These are phyloP conservation scores for Rhizopus microsporus DNA, from an alignment of 371 early-diverging fungal genomes.

Conservation along the genomic window DNA sequence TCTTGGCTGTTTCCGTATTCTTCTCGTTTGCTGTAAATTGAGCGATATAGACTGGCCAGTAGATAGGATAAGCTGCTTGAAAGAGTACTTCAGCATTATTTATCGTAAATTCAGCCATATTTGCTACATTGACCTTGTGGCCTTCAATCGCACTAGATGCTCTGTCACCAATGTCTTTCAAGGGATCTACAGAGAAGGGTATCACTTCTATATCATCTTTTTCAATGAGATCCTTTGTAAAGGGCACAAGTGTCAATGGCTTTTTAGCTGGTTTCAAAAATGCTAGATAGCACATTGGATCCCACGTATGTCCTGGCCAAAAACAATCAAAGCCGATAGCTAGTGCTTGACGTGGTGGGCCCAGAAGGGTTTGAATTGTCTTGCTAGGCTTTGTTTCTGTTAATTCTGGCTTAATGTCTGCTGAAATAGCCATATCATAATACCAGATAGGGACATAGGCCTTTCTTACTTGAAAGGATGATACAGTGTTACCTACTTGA, in stretches of 20 bases:
- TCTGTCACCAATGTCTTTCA: constrained; percentile 19
- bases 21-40: constrained; percentile 20
- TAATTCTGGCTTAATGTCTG: constrained; percentile 15
- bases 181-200: constrained; percentile 27
- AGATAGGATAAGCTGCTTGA: constrained; percentile 34
- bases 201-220: constrained; percentile 25
- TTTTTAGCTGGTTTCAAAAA: constrained; percentile 21
- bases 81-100: constrained; percentile 21
- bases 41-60: constrained; percentile 38
- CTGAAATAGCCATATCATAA: constrained; percentile 33
- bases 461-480: constrained; percentile 27
- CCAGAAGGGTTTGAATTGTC: constrained; percentile 1
- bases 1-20: constrained; percentile 10
- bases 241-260: constrained; percentile 19
- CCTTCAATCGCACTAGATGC: constrained; percentile 12
- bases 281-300: constrained; percentile 32
- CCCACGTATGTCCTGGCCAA: constrained; percentile 38
- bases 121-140: constrained; percentile 5
- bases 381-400: not conserved
- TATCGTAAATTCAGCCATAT: constrained; percentile 5
- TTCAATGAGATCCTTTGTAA: constrained; percentile 16
- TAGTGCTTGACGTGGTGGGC: constrained; percentile 20
- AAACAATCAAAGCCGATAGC: constrained; percentile 32
- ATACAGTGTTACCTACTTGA: constrained; percentile 24
- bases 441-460: constrained; percentile 39